A percentile compares a stretch with the other conserved stretches of the same genome.
Conservation (phyloP, 192 early-diverging fungal species). For the Rhizophagus clarus region DNA sequence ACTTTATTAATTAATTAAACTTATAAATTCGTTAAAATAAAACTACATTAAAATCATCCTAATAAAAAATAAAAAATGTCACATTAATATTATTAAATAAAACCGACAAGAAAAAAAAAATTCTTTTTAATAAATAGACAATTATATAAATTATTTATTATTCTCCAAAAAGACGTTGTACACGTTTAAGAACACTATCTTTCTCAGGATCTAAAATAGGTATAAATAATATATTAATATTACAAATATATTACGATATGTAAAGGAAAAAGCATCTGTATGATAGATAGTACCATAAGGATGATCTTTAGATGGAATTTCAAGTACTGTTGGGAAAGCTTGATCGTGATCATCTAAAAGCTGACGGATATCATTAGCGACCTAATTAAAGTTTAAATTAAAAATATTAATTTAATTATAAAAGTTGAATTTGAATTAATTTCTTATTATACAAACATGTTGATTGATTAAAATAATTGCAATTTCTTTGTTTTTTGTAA, state of each 20-base stretch:
- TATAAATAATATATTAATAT: too few relatives aligned
- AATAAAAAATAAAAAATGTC: too few relatives aligned
- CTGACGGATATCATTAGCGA: constrained; percentile 91
- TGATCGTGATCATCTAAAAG: constrained; percentile 87
- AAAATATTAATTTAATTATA: constrained; percentile 19
- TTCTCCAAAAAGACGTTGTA: constrained; percentile 80
- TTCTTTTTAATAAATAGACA: neutral
- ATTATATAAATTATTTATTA: constrained; percentile 38
- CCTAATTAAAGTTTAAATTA: constrained; percentile 46
- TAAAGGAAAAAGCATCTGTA: neutral
- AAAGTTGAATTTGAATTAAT: too few relatives aligned
- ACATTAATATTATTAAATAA: neutral
- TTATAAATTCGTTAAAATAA: too few relatives aligned
- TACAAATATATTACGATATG: neutral
- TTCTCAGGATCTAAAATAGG: constrained; percentile 60
- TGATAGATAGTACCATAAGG: constrained; percentile 75
- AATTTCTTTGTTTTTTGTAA: constrained; percentile 93
- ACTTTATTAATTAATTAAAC: too few relatives aligned
- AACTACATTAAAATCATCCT: too few relatives aligned
- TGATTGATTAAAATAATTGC: constrained; percentile 98
- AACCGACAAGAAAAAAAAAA: neutral
- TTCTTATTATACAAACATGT: constrained; percentile 59
- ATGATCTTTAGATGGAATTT: constrained; percentile 99
- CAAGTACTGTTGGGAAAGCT: constrained; percentile 96
- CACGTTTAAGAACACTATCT: constrained; percentile 84